Evolutionary conservation across 352 stramenopile genomes (phyloP), one percentile per base, ranked within the genome.

Genomic region (Phytopythium boreale): DNA sequence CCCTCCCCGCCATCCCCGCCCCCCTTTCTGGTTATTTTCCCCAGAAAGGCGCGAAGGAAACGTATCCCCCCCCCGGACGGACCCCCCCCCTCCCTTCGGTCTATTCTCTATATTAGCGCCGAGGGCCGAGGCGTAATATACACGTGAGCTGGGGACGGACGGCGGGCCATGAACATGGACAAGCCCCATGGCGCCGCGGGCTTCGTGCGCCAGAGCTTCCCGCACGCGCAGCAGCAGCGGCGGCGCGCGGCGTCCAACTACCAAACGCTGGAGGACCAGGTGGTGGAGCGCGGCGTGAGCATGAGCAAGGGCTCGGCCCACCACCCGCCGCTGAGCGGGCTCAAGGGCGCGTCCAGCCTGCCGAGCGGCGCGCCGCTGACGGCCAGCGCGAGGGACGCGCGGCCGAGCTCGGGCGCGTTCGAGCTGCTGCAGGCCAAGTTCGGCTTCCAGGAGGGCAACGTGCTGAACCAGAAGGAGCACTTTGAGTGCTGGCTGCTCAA

Each of bases 401-500:
- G 73, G 58, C 67, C 69, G 9, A 69, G 64, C 43, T 67, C 52
- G 1, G 79, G 72, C 57, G 77, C 86, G n/a, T 95, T 96, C 66
- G 86, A 93, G 72, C 69, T 90, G 47, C 69, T 96, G 9, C 88
- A 93, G 59, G 68, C 72, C 60, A 93, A 93, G 64, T 93, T 96
- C 66, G 86, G 87, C 66, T 96, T 96, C 70, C 88, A 96, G 73
- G 78, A 90, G 12, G 86, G 86, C 62, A 94, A 86, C 51, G 75
- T 92, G 59, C 77, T 75, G 50, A 96, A 96, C 72, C 88, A 96
- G 68, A 84, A 81, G 59, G 88, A 96, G 64, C 86, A 96, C 56
- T 89, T 94, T 55, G 84, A 91, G 62, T 84, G 84, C 60, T 92
- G 85, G 79, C 66, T 96, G 49, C 75, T 92, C 63, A 96, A 96